Evolutionary conservation across 2,329 filamentous ascomycete species (phyloP), one percentile per base, ranked within the genome.

Genomic region (Fusarium subtropicale): DNA sequence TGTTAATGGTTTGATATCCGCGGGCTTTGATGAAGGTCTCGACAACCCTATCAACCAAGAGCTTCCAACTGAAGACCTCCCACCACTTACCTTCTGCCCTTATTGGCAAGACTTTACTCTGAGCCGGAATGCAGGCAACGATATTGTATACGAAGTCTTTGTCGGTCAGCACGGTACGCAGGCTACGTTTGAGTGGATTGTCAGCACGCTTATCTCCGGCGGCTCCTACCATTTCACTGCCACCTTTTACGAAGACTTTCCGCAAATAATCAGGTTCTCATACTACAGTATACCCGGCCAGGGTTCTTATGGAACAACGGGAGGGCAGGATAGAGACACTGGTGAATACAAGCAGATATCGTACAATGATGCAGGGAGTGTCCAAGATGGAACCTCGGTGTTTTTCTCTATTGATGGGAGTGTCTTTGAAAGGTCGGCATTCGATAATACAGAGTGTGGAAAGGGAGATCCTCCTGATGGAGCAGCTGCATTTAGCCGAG

Each of bases 141-240:
- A 22, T 22, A 22, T 22, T 22, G 20, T 22, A 22, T 38, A 38
- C 7, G n/a, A 38, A 5, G n/a, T 38, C 1, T 20, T 20, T 20
- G 6, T 20, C 11, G 36, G 36, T 6, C n/a, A 38, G n/a, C 36
- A 38, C 7, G 36, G 36, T 5, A 38, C 5, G 6, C 36, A 38
- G n/a, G 36, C n/a, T 20, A 20, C 36, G 1, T 38, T 38, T 11
- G 36, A 38, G 36, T 38, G 36, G 36, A 4, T 38, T 38, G 36
- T n/a, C 16, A 4, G 15, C 7, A 36, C 5, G 4, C 1, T 2
- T 18, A 1, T 4, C 33, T 4, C 3, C 34, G 4, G 2, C 18
- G 18, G 34, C 5, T 5, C 9, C 5, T n/a, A 10, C 34, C 34
- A 36, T 36, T 36, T 36, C 6, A n/a, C 36, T 13, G 1, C n/a